Base-by-base conservation (phyloP, 2,329 filamentous ascomycete genomes). In the Teratosphaeria pseudoeucalypti region DNA sequence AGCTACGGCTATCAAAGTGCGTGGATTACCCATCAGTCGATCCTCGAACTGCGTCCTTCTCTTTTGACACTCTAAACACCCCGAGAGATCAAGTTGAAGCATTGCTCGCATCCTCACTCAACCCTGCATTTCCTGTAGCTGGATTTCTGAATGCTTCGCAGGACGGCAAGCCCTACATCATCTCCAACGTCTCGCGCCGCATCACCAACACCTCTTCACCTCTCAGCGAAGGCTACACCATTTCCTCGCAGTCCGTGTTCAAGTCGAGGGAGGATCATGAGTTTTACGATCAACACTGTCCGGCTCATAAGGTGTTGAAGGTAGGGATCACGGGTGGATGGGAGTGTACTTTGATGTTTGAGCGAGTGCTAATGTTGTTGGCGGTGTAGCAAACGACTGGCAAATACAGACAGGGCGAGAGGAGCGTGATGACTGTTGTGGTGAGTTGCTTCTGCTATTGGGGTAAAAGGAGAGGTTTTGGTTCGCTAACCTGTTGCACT, bases 81-180 rank as follows among this genome's bases (percentile, higher is more conserved):
- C 23, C 23, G 23, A 23, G 23, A 2, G 23, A 23, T 23, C 23
- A 47, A 55, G 11, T 3, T 26, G 4, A 29, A 53, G n/a, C 27
- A 11, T 3, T 54, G 16, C n/a, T 6, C 19, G 2, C 26, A 14
- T 29, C 19, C 26, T 16, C 32, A 10, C 6, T n/a, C 11, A 39
- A 37, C 7, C 12, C 11, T 39, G 16, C 2, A 11, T 43, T 16
- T 14, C 37, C 16, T 6, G 12, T 6, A 14, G 11, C 37, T 43
- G 12, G 6, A 14, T 16, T 23, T 23, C 37, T 43, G 12, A 43
- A 14, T 5, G 2, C 53, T 37, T 19, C 12, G 27, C 56, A 90
- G 87, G 80, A 88, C 66, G 86, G 85, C 62, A 83, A 87, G 69
- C 84, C 85, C 0, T 90, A 90, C 71, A 87, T 90, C 65, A 72